Percentiles rank a stretch among this genome's conserved stretches.
These are phyloP conservation scores for Kodamaea laetipori DNA, from an alignment of 805 yeast species.

Conservation along the genomic window DNA sequence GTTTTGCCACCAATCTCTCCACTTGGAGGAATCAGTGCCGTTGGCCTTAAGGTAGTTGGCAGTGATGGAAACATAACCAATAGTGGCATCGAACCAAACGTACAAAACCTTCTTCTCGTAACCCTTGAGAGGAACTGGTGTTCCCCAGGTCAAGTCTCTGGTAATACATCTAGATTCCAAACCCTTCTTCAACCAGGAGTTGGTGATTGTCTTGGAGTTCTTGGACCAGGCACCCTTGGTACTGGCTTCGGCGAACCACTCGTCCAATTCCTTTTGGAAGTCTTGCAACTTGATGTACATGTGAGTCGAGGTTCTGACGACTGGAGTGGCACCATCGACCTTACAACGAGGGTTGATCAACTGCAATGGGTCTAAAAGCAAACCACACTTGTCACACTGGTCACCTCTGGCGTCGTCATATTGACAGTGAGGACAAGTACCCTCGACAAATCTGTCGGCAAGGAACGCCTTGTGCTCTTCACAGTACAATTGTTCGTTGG, in stretches of 20 bases:
- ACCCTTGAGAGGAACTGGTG: slow-evolving; percentile 90
- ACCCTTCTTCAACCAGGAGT: slow-evolving; percentile 93
- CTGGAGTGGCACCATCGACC: slow-evolving; percentile 81
- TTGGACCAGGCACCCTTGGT: slow-evolving; percentile 86
- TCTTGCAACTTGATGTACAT: slow-evolving; percentile 81
- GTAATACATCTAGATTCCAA: slow-evolving; percentile 93
- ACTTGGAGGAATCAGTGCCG: slow-evolving; percentile 42
- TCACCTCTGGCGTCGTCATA: slow-evolving; percentile 99
- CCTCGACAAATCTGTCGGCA: slow-evolving; percentile 97
- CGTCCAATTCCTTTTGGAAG: slow-evolving; percentile 70
- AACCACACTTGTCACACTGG: slow-evolving; percentile 97
- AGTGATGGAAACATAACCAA: slow-evolving; percentile 95
- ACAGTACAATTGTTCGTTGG: slow-evolving; percentile 89
- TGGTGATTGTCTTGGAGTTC: slow-evolving; percentile 84
- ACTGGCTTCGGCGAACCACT: slow-evolving; percentile 72
- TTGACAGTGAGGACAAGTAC: slow-evolving; percentile 92
- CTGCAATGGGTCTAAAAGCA: slow-evolving; percentile 86
- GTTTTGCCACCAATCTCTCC: slow-evolving; percentile 94
- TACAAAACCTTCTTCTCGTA: slow-evolving; percentile 88
- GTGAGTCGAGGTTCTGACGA: slow-evolving; percentile 79
- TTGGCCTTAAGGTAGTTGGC: slow-evolving; percentile 70
- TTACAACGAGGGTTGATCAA: slow-evolving; percentile 94
- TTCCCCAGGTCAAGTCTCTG: slow-evolving; percentile 97
- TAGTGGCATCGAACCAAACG: slow-evolving; percentile 99
- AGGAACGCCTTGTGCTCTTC: slow-evolving; percentile 85